Percentiles rank a stretch among this genome's conserved stretches.
Conservation (phyloP, 805 yeast genomes). For the Hanseniaspora clermontiae region DNA sequence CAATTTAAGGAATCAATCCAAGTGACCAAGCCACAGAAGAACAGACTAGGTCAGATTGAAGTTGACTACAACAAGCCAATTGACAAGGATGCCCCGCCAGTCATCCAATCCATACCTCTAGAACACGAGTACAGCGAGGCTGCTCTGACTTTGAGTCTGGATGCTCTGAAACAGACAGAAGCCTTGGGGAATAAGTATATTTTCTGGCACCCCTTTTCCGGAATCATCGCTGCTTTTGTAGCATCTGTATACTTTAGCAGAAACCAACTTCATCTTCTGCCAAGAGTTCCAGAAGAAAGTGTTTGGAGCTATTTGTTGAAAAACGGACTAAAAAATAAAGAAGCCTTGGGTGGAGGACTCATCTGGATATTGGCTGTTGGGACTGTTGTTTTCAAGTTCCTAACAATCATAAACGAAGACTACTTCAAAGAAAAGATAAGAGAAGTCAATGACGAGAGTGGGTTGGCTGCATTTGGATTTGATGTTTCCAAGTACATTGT, state of each 20-base stretch:
- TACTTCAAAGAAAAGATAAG: conserved; percentile 33
- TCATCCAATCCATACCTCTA: conserved; percentile 37
- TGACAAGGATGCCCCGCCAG: conserved; percentile 39
- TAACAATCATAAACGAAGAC: conserved; percentile 36
- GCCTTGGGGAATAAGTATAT: conserved; percentile 34
- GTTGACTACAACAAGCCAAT: conserved; percentile 45
- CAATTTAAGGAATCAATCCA: not conserved
- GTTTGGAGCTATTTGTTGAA: conserved; percentile 1
- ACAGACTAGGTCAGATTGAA: conserved; percentile 33
- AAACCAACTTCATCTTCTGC: conserved; percentile 2
- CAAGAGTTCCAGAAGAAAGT: not conserved
- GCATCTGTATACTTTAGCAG: conserved; percentile 14
- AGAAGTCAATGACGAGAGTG: conserved; percentile 27
- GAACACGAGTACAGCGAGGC: conserved; percentile 50
- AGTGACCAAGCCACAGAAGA: conserved; percentile 3
- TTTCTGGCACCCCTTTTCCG: conserved; percentile 34
- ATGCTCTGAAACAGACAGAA: conserved; percentile 38
- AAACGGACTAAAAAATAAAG: conserved; percentile 15
- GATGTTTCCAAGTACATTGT: conserved; percentile 36
- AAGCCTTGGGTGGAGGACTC: conserved; percentile 26
- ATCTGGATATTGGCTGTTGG: conserved; percentile 32
- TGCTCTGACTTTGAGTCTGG: conserved; percentile 51
- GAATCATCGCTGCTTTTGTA: conserved; percentile 15
- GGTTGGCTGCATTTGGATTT: conserved; percentile 36
- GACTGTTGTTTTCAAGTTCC: conserved; percentile 31